Conservation (phyloP, 768 basidiomycete species). For the Panaeolus cyanescens region DNA sequence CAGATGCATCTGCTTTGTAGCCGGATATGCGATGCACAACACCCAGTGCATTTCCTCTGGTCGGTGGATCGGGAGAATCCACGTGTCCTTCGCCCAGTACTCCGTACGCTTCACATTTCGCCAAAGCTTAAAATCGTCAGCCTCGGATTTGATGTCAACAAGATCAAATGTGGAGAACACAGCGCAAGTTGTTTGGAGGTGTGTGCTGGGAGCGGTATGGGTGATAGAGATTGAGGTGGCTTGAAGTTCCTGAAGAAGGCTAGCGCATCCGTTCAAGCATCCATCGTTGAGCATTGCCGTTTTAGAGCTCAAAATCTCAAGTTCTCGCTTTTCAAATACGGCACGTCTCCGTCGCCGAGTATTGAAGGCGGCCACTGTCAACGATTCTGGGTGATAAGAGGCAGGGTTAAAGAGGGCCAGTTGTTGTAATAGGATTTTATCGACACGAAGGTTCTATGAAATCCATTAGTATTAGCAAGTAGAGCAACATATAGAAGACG, state of each 20-base stretch:
- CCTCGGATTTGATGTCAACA: too few relatives aligned
- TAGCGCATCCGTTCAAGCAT: neutral
- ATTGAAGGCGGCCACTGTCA: neutral
- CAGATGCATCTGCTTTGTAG: neutral
- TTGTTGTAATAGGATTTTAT: too few relatives aligned
- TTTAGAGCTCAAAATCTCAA: neutral
- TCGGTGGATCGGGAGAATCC: conserved; percentile 41
- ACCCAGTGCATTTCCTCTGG: conserved; percentile 31
- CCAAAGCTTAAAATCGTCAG: too few relatives aligned
- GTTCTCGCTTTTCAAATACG: neutral
- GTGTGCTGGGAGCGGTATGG: too few relatives aligned
- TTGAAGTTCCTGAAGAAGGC: neutral
- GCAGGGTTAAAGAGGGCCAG: too few relatives aligned
- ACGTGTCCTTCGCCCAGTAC: conserved; percentile 32
- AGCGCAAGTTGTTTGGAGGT: too few relatives aligned
- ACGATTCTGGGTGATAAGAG: too few relatives aligned
- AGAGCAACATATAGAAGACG: too few relatives aligned
- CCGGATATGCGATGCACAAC: conserved; percentile 18
- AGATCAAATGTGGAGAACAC: neutral
- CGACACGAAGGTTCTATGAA: too few relatives aligned
- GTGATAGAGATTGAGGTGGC: neutral
- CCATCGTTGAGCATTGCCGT: neutral
- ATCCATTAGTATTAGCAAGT: too few relatives aligned
- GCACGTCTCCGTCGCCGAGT: neutral
- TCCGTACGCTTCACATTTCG: neutral